Percentiles rank a stretch among this genome's conserved stretches.
Evolutionary conservation across 2,329 filamentous ascomycete genomes (phyloP).

Genomic region (Chaetomium globosum): DNA sequence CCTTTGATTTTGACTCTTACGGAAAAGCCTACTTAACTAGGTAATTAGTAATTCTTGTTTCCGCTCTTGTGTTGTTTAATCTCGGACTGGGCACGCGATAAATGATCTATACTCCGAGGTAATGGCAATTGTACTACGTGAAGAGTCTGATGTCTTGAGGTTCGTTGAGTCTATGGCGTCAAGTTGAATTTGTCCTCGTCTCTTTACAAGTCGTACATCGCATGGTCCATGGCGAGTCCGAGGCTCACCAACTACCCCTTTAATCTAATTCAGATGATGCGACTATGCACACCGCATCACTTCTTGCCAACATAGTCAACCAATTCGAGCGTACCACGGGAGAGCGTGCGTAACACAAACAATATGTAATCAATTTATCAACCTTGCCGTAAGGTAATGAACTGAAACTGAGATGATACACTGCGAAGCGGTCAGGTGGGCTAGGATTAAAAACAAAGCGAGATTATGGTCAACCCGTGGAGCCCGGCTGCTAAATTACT

Average conservation of each 20-base stretch:
- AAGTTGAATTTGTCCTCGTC: not conserved
- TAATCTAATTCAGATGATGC: not conserved
- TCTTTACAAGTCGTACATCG: not conserved
- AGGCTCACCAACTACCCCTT: not conserved
- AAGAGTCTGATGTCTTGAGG: not conserved
- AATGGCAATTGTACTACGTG: not conserved
- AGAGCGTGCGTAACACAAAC: not conserved
- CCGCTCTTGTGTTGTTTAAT: not conserved
- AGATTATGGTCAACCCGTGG: not conserved
- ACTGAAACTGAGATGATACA: not conserved
- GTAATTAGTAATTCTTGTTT: not conserved
- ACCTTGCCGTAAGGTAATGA: not conserved
- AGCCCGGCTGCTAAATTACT: not conserved
- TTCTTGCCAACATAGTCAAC: not conserved
- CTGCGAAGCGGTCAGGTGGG: not conserved
- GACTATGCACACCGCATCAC: too few relatives aligned
- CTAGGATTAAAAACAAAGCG: not conserved
- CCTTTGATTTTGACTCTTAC: not conserved
- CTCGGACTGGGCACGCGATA: not conserved
- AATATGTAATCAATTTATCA: not conserved
- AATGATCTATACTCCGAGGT: not conserved
- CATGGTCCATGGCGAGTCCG: not conserved
- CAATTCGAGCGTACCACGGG: not conserved
- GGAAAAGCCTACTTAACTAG: not conserved
- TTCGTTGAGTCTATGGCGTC: not conserved